A percentile compares a stretch with the other conserved stretches of the same genome.
phyloP scores from a whole-genome alignment of 1,284 basidiomycete genomes.

The Tilletia indica region DNA sequence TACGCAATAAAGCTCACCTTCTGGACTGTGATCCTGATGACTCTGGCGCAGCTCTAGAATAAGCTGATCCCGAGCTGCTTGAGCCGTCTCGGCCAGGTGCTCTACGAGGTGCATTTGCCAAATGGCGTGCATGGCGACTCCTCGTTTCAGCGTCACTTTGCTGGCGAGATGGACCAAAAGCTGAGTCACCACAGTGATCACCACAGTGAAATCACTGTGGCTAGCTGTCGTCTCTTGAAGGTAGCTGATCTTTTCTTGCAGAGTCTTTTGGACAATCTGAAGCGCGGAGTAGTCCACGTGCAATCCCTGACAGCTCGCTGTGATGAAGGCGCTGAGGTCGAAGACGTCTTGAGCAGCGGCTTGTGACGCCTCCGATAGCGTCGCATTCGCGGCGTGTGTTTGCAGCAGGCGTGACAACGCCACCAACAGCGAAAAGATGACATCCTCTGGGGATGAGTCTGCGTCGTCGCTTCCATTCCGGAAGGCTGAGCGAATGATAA shows the following conservation, averaged over 20 bases:
- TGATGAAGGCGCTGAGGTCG: background rate
- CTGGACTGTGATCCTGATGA: background rate
- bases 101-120: constrained; percentile 32
- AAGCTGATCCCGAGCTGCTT: too few relatives aligned
- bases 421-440: constrained; percentile 28
- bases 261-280: constrained; percentile 26
- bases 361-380: background rate
- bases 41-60: too few relatives aligned
- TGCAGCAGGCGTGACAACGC: constrained; percentile 16
- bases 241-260: background rate
- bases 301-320: constrained; percentile 1
- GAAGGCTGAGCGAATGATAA: background rate
- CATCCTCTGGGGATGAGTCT: background rate
- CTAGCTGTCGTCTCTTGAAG: background rate
- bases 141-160: constrained; percentile 33
- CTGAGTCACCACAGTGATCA: background rate
- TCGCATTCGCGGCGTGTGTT: background rate
- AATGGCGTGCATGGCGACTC: constrained; percentile 37
- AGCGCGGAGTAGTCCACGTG: constrained; percentile 36
- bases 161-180: constrained; percentile 30
- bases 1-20: background rate
- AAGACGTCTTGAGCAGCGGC: background rate
- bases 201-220: too few relatives aligned
- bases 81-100: too few relatives aligned
- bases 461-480: background rate